Conservation (phyloP, 192 early-diverging fungal genomes). For the Entophlyctis helioformis region DNA sequence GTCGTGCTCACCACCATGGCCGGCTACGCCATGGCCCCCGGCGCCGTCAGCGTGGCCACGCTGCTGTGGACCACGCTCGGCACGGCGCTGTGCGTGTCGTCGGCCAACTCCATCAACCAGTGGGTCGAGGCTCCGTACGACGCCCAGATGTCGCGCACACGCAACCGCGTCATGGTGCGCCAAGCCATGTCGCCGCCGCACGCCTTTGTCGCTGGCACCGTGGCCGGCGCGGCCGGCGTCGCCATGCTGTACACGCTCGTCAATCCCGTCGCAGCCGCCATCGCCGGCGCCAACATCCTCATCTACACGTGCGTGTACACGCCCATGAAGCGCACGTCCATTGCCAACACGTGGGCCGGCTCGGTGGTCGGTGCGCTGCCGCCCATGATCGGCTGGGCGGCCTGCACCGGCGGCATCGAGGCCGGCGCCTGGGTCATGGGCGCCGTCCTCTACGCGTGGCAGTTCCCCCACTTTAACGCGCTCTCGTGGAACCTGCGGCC, state of each 20-base stretch:
- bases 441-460: slow-evolving; percentile 84
- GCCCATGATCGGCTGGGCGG: slow-evolving; percentile 96
- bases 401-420: slow-evolving; percentile 62
- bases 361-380: slow-evolving; percentile 93
- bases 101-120: slow-evolving; percentile 93
- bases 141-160: slow-evolving; percentile 92
- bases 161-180: slow-evolving; percentile 74
- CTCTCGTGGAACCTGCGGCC: slow-evolving; percentile 80
- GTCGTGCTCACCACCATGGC: slow-evolving; percentile 91
- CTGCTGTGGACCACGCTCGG: slow-evolving; percentile 75
- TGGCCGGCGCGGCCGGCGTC: slow-evolving; percentile 56
- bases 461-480: slow-evolving; percentile 98
- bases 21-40: slow-evolving; percentile 86
- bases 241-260: slow-evolving; percentile 57
- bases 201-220: slow-evolving; percentile 60
- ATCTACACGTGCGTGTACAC: slow-evolving; percentile 88
- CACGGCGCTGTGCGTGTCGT: slow-evolving; percentile 73
- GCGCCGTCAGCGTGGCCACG: slow-evolving; percentile 35
- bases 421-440: slow-evolving; percentile 74
- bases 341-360: slow-evolving; percentile 94
- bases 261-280: slow-evolving; percentile 71
- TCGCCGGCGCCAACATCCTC: slow-evolving; percentile 78
- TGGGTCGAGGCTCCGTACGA: slow-evolving; percentile 93
- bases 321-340: slow-evolving; percentile 81
- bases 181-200: slow-evolving; percentile 57